Conservation (phyloP, 1,139 yeast species). For the Geotrichum histeridarum region DNA sequence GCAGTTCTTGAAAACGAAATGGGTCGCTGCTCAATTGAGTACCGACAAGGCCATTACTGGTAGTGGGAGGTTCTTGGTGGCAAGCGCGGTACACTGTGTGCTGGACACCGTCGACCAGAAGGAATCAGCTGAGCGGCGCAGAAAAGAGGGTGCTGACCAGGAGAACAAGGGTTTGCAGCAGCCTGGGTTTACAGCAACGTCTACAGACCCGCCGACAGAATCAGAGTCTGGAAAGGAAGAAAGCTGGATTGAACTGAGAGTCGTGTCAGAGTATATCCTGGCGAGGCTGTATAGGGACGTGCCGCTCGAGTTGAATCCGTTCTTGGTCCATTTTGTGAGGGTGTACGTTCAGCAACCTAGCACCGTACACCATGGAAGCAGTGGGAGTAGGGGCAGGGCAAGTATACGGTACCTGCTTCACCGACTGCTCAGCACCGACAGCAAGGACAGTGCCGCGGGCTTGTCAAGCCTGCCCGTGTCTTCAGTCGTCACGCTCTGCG, state of each 20-base stretch:
- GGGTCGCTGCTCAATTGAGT: constrained; percentile 10
- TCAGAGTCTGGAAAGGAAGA: not conserved
- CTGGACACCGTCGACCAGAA: not conserved
- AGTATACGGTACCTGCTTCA: not conserved
- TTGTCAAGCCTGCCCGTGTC: constrained; percentile 9
- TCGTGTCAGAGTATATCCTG: constrained; percentile 12
- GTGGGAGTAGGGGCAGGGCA: not conserved
- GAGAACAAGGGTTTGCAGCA: not conserved
- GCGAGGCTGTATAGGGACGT: constrained; percentile 9
- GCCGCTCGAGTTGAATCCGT: constrained; percentile 5
- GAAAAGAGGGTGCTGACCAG: not conserved
- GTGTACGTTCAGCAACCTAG: constrained; percentile 4
- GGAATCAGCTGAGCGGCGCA: not conserved
- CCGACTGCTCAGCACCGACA: not conserved
- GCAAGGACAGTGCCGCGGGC: constrained; percentile 1
- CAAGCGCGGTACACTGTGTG: constrained; percentile 2
- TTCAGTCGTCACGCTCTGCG: constrained; percentile 1
- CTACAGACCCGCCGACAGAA: not conserved
- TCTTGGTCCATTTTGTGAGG: constrained; percentile 13
- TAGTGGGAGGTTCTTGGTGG: not conserved
- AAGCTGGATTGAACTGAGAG: not conserved
- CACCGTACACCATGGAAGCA: not conserved
- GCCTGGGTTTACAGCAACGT: not conserved
- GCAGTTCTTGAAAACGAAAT: constrained; percentile 11
- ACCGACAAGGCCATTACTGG: not conserved